These are phyloP conservation scores for Casuarina glauca DNA, from an alignment of 306 rosid species.

Conservation along the genomic window DNA sequence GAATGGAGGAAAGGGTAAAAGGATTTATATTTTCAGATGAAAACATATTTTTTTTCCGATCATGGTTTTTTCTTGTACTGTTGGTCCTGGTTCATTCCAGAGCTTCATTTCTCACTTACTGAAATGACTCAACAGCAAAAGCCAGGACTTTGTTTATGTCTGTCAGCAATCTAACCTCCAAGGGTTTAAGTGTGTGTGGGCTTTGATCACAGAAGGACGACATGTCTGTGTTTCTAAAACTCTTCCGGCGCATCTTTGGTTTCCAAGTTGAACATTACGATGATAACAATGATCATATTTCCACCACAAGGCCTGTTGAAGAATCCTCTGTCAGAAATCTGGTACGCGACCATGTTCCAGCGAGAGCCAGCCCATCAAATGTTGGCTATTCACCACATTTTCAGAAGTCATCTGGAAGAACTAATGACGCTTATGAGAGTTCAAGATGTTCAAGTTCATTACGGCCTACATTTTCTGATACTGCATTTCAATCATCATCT, in stretches of 20 bases:
- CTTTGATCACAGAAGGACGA: background rate
- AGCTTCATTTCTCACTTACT: too few relatives aligned
- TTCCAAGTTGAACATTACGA: conserved; percentile 12
- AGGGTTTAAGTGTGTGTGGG: too few relatives aligned
- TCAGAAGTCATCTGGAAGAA: background rate
- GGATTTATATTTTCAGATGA: too few relatives aligned
- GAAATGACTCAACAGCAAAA: too few relatives aligned
- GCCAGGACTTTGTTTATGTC: too few relatives aligned
- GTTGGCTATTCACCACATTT: background rate
- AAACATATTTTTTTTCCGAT: too few relatives aligned
- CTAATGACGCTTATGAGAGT: background rate
- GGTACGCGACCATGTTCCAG: background rate
- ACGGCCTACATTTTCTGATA: background rate
- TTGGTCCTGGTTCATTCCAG: too few relatives aligned
- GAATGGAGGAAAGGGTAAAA: too few relatives aligned
- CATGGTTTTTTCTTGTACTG: too few relatives aligned
- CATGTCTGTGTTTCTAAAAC: background rate
- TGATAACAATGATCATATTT: background rate
- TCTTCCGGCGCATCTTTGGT: conserved; percentile 23
- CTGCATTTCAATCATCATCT: background rate
- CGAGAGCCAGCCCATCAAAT: background rate
- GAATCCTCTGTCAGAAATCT: background rate
- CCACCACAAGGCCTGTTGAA: background rate
- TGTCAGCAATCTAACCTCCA: too few relatives aligned
- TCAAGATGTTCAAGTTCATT: background rate